phyloP scores from a whole-genome alignment of 176 grass and related monocot species.

The Melocanna baccifera region DNA sequence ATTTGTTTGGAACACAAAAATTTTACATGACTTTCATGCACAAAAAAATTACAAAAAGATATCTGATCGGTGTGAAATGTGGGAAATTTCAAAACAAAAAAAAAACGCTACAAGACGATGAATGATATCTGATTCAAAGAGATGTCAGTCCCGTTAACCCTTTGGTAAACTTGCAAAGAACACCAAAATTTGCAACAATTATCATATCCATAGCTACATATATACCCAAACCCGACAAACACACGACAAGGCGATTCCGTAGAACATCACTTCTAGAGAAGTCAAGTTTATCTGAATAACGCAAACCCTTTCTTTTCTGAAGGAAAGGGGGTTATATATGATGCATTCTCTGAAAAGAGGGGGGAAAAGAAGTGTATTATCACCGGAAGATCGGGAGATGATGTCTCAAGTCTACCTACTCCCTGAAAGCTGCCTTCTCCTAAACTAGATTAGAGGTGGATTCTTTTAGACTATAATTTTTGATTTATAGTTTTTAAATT shows the following conservation, averaged over 20 bases:
- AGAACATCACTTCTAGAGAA: conserved; percentile 36
- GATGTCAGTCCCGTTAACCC: not conserved
- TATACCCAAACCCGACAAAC: not conserved
- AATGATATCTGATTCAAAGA: not conserved
- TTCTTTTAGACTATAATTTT: too few relatives aligned
- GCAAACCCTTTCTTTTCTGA: conserved; percentile 4
- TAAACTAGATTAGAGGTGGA: conserved; percentile 8
- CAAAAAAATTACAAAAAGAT: not conserved
- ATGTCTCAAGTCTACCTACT: conserved; percentile 49
- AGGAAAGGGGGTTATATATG: not conserved
- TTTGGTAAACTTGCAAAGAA: not conserved
- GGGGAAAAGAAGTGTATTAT: not conserved
- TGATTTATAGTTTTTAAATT: too few relatives aligned
- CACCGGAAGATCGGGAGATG: conserved; percentile 23
- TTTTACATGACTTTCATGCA: not conserved
- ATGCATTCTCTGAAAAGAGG: not conserved
- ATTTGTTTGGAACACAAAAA: not conserved
- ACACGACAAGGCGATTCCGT: conserved; percentile 24
- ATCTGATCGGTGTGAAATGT: not conserved
- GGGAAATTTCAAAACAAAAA: not conserved
- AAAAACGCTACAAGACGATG: too few relatives aligned
- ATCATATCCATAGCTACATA: not conserved
- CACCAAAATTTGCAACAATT: not conserved
- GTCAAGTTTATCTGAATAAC: conserved; percentile 49
- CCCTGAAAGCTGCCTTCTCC: conserved; percentile 45